Percentiles rank a stretch among this genome's conserved stretches.
Conservation (phyloP, 2,329 filamentous ascomycete species). For the Paraphoma sp. region DNA sequence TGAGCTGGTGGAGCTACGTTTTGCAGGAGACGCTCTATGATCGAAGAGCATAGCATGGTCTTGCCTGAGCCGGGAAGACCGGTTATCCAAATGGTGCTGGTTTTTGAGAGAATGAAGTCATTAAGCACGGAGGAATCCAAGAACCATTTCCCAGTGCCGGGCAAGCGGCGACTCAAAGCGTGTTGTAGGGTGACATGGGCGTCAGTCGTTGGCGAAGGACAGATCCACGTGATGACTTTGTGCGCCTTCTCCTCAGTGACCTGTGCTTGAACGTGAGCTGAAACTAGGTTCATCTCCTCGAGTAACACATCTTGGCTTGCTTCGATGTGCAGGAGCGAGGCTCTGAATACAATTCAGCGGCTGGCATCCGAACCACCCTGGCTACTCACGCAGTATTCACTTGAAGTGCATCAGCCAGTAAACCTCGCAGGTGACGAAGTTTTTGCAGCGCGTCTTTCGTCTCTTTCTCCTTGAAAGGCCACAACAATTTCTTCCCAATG, state of each 20-base stretch:
- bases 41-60: background rate
- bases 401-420: conserved; percentile 2
- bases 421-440: conserved; percentile 5
- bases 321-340: background rate
- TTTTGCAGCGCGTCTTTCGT: conserved; percentile 11
- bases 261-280: background rate
- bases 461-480: conserved; percentile 19
- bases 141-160: background rate
- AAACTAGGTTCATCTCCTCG: background rate
- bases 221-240: background rate
- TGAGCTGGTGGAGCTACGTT: background rate
- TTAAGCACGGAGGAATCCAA: background rate
- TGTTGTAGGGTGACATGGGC: background rate
- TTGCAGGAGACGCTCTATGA: background rate
- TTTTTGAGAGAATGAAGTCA: background rate
- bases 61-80: background rate
- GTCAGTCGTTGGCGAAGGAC: background rate
- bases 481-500: conserved; percentile 7
- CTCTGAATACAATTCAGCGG: background rate
- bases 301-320: background rate
- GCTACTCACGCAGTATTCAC: background rate
- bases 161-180: background rate
- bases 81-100: background rate
- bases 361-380: background rate
- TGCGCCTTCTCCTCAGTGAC: background rate